Base-by-base conservation (phyloP, 768 basidiomycete species). In the Auriscalpium orientale region DNA sequence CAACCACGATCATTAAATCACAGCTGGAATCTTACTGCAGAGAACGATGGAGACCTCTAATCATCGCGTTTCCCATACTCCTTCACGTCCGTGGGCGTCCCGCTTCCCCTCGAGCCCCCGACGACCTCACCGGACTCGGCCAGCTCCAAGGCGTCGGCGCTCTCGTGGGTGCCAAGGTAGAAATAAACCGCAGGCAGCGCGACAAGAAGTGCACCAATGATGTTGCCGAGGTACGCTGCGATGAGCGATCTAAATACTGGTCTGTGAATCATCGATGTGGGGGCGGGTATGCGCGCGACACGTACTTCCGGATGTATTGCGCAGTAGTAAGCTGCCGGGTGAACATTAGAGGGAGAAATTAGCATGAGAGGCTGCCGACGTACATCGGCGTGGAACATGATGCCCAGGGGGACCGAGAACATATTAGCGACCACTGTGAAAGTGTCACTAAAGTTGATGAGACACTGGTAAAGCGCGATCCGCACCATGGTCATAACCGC, bases 361-460 rank as follows among this genome's bases (percentile, higher is more conserved):
- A 45, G 38, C 15, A 15, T 20, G 34, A 35, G 22, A 50, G 38
- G 13, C 53, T n/a, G 34, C 20, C 21, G 46, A 53, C 82, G 62
- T 66, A 86, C 85, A 51, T 80, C 68, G 28, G 84, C 82, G 21
- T 82, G 78, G 62, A 87, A 82, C 78, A 88, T 82, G 36, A 89
- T 87, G 9, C 84, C 77, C 38, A 88, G 66, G 0, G 85, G 84
- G 8, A 89, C 70, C 4, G 81, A 86, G 66, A 83, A 88, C 87
- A 89, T 88, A 65, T 89, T 89, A 18, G 87, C 87, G 28, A 86
- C 71, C 10, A 86, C 84, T 85, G 47, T 38, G 16, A 45, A 33
- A 7, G 7, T 28, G 28, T 28, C 28, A 28, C 5, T 28, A 28
- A n/a, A n/a, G 4, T 28, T 28, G 28, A 28, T 28, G 7, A 4